phyloP scores from a whole-genome alignment of 352 stramenopile genomes.

The Lagenidium sp. region DNA sequence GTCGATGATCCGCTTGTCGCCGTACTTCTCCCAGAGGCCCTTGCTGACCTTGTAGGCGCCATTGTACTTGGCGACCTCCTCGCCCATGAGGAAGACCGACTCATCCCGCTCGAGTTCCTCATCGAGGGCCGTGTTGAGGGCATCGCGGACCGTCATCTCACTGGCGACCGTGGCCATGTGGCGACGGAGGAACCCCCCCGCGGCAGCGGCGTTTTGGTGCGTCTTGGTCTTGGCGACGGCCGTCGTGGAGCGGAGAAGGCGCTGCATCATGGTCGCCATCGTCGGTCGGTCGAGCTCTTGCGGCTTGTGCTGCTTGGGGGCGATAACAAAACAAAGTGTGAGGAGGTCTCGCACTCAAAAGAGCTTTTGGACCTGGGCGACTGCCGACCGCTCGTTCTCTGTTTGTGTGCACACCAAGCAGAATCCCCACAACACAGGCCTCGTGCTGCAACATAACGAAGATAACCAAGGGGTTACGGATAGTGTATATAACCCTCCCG shows the following conservation, averaged over 20 bases:
- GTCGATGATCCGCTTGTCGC: conserved; percentile 98
- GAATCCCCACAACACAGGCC: conserved; percentile 4
- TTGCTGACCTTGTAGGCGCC: conserved; percentile 99
- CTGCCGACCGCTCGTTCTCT: too few species aligned
- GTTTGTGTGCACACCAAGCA: conserved; percentile 21
- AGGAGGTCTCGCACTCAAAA: too few species aligned
- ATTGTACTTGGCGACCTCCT: conserved; percentile 99
- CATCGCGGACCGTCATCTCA: conserved; percentile 96
- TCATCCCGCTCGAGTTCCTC: conserved; percentile 98
- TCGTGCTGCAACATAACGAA: too few species aligned
- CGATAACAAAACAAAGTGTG: too few species aligned
- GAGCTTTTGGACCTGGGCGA: too few species aligned
- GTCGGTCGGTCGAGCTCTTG: too few species aligned
- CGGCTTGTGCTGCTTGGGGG: too few species aligned
- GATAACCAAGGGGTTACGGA: too few species aligned
- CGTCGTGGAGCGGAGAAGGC: conserved; percentile 23
- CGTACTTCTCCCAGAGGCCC: conserved; percentile 98
- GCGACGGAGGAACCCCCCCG: conserved; percentile 28
- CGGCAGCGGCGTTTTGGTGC: too few species aligned
- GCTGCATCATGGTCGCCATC: conserved; percentile 40
- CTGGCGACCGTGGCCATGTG: conserved; percentile 65
- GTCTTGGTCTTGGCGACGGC: too few species aligned
- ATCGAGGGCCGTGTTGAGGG: conserved; percentile 97
- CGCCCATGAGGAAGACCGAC: conserved; percentile 92
- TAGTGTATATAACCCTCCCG: too few species aligned